Conservation (phyloP, 306 rosid species). For the Albizia julibrissin region DNA sequence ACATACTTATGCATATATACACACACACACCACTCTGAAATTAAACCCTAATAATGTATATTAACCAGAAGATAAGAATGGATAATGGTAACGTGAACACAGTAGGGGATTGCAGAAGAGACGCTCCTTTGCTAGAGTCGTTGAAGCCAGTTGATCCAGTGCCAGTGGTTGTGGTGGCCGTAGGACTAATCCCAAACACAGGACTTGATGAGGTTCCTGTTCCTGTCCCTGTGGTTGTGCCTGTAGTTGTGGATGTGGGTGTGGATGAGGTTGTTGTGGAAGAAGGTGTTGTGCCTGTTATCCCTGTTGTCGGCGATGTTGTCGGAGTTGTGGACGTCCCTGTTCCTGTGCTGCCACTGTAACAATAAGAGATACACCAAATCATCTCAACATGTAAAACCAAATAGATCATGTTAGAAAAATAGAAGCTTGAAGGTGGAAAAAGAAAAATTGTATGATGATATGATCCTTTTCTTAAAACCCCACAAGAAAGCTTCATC, state of each 20-base stretch:
- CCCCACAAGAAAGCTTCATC: background rate
- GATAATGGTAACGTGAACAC: conserved; percentile 18
- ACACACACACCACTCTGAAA: background rate
- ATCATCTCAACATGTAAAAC: background rate
- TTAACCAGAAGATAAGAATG: conserved; percentile 38
- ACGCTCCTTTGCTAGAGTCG: conserved; percentile 30
- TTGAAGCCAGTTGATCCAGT: conserved; percentile 13
- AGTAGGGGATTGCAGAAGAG: conserved; percentile 27
- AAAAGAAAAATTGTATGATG: background rate
- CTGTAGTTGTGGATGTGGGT: conserved; percentile 29
- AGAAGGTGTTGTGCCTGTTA: conserved; percentile 36
- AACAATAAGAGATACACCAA: conserved; percentile 5
- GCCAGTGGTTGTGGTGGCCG: conserved; percentile 46
- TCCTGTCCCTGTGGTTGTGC: conserved; percentile 29
- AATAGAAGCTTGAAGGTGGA: background rate
- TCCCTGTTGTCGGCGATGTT: conserved; percentile 39
- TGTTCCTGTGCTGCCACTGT: conserved; percentile 49
- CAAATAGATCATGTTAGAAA: conserved; percentile 3
- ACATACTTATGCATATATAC: background rate
- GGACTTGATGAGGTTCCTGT: conserved; percentile 36
- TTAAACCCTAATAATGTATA: conserved; percentile 31
- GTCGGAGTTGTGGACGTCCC: conserved; percentile 18
- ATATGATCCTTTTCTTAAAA: background rate
- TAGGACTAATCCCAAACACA: conserved; percentile 64
- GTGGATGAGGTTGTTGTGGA: conserved; percentile 26